Evolutionary conservation across 129 eudicot genomes (phyloP).

Genomic region (Sambucus nigra): DNA sequence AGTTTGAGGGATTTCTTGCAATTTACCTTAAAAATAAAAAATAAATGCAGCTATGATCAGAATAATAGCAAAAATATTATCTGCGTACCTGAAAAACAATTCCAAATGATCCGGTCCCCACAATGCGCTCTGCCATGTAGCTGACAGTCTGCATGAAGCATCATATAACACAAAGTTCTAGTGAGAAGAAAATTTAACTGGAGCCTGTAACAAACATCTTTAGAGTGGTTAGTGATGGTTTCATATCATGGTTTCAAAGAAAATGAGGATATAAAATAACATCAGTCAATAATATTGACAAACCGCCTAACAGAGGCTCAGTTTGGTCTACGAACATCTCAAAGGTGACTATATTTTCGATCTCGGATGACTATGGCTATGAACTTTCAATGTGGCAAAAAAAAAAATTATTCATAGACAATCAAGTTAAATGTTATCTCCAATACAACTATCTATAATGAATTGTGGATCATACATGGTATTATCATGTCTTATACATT

Average conservation of each 20-base stretch:
- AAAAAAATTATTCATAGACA: no score
- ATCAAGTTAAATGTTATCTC: no score
- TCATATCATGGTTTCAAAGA: neutral
- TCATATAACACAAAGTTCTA: neutral
- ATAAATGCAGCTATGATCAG: neutral
- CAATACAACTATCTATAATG: no score
- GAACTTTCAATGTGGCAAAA: no score
- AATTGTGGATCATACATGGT: no score
- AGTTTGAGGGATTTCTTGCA: no score
- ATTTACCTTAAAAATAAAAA: no score
- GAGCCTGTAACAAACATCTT: neutral
- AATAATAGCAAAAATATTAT: neutral
- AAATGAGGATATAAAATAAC: neutral
- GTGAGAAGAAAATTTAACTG: neutral
- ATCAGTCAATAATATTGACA: no score
- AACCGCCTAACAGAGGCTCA: neutral
- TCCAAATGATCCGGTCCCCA: constrained; percentile 97
- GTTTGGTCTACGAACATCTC: neutral
- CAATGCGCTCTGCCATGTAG: constrained; percentile 95
- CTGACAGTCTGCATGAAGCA: constrained; percentile 63
- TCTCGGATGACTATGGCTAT: no score
- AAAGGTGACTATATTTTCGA: no score
- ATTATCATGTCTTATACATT: no score
- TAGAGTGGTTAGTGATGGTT: neutral
- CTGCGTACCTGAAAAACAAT: constrained; percentile 71